Base-by-base conservation (phyloP, 176 grass and related monocot species). In the Phragmites australis region DNA sequence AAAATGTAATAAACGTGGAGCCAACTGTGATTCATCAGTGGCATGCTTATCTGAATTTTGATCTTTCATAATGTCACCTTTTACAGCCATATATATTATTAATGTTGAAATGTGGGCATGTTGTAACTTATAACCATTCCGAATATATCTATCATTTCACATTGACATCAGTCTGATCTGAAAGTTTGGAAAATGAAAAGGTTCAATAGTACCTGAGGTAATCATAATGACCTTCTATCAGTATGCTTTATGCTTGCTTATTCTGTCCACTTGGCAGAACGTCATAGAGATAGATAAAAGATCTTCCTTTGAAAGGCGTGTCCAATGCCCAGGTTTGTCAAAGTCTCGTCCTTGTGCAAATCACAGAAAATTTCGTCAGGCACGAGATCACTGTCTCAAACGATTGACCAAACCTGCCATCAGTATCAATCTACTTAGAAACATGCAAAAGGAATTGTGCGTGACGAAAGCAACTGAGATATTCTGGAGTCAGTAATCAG, bases 391-490 rank as follows among this genome's bases (percentile, higher is more conserved):
- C 15, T 19, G 23, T 85, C 67, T 31, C 39, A 45, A 51, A 25
- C 29, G 45, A 71, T 67, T 54, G 42, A 45, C 59, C 43, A 75
- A 76, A 51, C 42, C 62, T 50, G 58, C 26, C 66, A n/a, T n/a
- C n/a, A 48, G 42, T 29, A 50, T 8, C 48, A 75, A 52, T 22
- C 62, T 76, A 25, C 72, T 46, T 27, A 39, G 55, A 79, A 31
- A 54, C 34, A 44, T 18, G 31, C n/a, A 30, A 53, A 79, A 42
- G 32, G 46, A 77, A 65, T 65, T 70, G n/a, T 25, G n/a, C 74
- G 19, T 71, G 66, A 46, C 45, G 31, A 71, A 52, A 79, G 68
- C 74, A 85, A 70, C 8, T 68, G 74, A 55, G 75, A 79, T 79
- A 54, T 11, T 72, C 56, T 32, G 65, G 47, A 69, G 16, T n/a